Evolutionary conservation across 2,329 filamentous ascomycete genomes (phyloP).

Genomic region (Geosmithia flava): DNA sequence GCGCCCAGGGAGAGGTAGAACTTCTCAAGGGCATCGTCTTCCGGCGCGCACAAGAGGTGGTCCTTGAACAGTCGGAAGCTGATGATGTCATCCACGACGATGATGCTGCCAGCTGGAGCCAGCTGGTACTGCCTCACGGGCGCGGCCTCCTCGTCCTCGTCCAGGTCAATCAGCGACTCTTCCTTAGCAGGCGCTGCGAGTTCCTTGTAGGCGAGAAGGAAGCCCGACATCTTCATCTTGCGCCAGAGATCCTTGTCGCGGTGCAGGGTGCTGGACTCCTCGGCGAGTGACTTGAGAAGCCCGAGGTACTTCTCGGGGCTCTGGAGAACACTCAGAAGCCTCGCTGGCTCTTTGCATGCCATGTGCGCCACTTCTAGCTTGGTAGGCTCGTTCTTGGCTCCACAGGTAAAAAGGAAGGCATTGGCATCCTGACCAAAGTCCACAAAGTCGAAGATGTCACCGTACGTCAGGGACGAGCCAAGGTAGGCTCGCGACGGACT

Average conservation of each 20-base stretch:
- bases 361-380: constrained; percentile 74
- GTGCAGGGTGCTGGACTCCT: constrained; percentile 56
- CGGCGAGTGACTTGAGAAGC: constrained; percentile 68
- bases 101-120: constrained; percentile 56
- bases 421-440: constrained; percentile 86
- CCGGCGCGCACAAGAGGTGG: constrained; percentile 71
- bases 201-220: constrained; percentile 76
- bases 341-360: constrained; percentile 72
- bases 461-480: constrained; percentile 57
- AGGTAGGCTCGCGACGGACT: constrained; percentile 70
- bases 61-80: constrained; percentile 84
- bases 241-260: constrained; percentile 67
- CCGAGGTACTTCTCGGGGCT: constrained; percentile 77
- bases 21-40: constrained; percentile 74
- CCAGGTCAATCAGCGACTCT: constrained; percentile 34
- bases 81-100: constrained; percentile 78
- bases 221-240: constrained; percentile 62
- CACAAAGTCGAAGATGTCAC: constrained; percentile 92
- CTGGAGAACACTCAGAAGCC: constrained; percentile 68
- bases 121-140: constrained; percentile 70
- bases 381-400: constrained; percentile 83
- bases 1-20: constrained; percentile 80
- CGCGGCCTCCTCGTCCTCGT: constrained; percentile 46
- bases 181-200: constrained; percentile 32
- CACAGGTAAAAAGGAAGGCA: constrained; percentile 74